Evolutionary conservation across 306 rosid species (phyloP).

Genomic region (Amphicarpaea edgeworthii): DNA sequence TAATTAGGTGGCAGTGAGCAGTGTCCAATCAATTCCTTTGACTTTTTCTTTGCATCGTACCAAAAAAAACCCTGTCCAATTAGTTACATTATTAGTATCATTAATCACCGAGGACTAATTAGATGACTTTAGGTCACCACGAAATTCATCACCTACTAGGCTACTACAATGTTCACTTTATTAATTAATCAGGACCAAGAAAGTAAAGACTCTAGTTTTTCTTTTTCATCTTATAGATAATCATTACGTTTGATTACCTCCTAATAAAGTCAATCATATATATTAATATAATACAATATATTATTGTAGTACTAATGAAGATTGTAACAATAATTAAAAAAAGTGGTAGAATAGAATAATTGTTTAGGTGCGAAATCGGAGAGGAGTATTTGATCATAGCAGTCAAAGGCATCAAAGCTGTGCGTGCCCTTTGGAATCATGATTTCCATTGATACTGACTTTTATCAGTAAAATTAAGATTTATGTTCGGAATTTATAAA

Average conservation of each 20-base stretch:
- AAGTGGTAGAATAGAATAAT: constrained; percentile 10
- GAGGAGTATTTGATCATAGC: constrained; percentile 32
- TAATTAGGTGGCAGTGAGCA: constrained; percentile 29
- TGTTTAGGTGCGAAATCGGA: constrained; percentile 36
- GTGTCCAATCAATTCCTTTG: constrained; percentile 44
- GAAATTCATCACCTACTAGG: constrained; percentile 41
- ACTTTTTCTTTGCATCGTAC: constrained; percentile 38
- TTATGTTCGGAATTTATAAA: neutral
- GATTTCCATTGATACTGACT: constrained; percentile 37
- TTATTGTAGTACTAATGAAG: constrained; percentile 33
- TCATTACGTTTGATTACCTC: constrained; percentile 32
- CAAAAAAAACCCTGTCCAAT: constrained; percentile 27
- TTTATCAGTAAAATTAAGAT: constrained; percentile 27
- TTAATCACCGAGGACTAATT: constrained; percentile 1
- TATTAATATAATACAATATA: constrained; percentile 7
- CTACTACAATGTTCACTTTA: constrained; percentile 29
- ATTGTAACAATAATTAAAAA: constrained; percentile 8
- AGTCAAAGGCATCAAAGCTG: constrained; percentile 53
- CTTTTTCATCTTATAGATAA: constrained; percentile 20
- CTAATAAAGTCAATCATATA: constrained; percentile 41
- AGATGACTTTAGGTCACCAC: constrained; percentile 28
- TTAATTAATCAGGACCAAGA: constrained; percentile 10
- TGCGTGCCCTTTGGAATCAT: constrained; percentile 57
- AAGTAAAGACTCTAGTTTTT: neutral
- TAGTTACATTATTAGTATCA: neutral